These are phyloP conservation scores for Arachis monticola DNA, from an alignment of 331 rosid species.

Conservation along the genomic window DNA sequence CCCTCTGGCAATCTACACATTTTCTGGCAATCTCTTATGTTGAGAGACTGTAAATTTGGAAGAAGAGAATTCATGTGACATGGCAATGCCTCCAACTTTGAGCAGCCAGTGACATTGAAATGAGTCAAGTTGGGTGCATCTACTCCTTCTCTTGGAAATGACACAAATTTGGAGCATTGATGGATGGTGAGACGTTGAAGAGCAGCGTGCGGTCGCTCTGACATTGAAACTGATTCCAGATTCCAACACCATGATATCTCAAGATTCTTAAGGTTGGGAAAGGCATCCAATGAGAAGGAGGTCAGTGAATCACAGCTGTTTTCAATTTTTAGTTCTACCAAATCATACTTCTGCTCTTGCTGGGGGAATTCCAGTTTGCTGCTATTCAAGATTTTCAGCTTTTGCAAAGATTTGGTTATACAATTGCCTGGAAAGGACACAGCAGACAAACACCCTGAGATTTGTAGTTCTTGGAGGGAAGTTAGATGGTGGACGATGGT, in stretches of 20 bases:
- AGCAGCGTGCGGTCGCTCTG: background rate
- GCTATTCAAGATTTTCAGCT: background rate
- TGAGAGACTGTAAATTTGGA: no score
- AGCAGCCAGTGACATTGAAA: no score
- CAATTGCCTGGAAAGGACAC: background rate
- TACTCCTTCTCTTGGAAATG: constrained; percentile 5
- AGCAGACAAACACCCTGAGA: background rate
- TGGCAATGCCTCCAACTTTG: no score
- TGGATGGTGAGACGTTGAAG: background rate
- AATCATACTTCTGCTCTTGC: background rate
- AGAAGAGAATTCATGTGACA: no score
- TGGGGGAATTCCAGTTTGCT: background rate
- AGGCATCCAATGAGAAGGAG: background rate
- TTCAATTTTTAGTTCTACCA: background rate
- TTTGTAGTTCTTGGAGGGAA: background rate
- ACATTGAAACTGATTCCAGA: background rate
- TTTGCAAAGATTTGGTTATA: background rate
- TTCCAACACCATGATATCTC: background rate
- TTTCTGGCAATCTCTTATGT: no score
- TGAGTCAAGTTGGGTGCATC: background rate
- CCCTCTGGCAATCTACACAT: no score
- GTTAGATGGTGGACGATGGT: no score
- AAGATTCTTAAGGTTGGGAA: background rate
- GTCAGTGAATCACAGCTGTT: constrained; percentile 1
- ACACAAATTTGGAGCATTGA: background rate